phyloP scores from a whole-genome alignment of 1,139 yeast species.

The Taphrina flavorubra region DNA sequence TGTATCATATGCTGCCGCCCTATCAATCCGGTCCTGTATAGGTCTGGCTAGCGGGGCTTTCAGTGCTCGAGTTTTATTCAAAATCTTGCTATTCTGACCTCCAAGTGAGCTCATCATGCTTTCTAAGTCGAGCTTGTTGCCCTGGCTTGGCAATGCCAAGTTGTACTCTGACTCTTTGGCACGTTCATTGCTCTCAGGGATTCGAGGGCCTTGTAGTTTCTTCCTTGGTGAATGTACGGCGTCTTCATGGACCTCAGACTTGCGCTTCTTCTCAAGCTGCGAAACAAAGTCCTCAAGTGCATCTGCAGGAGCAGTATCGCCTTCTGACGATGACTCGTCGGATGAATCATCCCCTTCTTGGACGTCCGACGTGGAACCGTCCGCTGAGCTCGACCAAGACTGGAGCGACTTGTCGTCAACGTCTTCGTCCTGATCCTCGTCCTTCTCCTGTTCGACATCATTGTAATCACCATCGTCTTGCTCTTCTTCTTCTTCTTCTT shows the following conservation, averaged over 20 bases:
- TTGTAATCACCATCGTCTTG: not conserved
- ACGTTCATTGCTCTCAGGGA: slow-evolving; percentile 61
- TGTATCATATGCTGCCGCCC: slow-evolving; percentile 88
- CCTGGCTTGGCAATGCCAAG: slow-evolving; percentile 12
- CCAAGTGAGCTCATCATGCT: slow-evolving; percentile 77
- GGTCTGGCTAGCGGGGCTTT: slow-evolving; percentile 84
- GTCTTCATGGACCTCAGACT: slow-evolving; percentile 47
- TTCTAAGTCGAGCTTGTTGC: slow-evolving; percentile 63
- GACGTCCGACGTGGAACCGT: too few species aligned
- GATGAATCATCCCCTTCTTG: slow-evolving; percentile 12
- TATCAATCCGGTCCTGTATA: slow-evolving; percentile 82
- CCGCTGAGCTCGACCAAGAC: slow-evolving; percentile 48
- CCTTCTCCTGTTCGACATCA: not conserved
- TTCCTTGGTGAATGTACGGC: slow-evolving; percentile 45
- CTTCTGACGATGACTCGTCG: slow-evolving; percentile 7
- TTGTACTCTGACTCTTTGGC: slow-evolving; percentile 44
- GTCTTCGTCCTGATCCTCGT: not conserved
- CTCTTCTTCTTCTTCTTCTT: too few species aligned
- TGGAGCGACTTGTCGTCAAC: not conserved
- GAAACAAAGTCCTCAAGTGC: slow-evolving; percentile 48
- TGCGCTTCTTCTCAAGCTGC: slow-evolving; percentile 49
- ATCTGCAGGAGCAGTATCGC: slow-evolving; percentile 47
- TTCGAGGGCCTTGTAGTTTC: slow-evolving; percentile 48
- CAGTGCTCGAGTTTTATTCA: slow-evolving; percentile 57
- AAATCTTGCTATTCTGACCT: slow-evolving; percentile 54